These are phyloP conservation scores for Phialophora tarda DNA, from an alignment of 2,329 filamentous ascomycete genomes.

Conservation along the genomic window DNA sequence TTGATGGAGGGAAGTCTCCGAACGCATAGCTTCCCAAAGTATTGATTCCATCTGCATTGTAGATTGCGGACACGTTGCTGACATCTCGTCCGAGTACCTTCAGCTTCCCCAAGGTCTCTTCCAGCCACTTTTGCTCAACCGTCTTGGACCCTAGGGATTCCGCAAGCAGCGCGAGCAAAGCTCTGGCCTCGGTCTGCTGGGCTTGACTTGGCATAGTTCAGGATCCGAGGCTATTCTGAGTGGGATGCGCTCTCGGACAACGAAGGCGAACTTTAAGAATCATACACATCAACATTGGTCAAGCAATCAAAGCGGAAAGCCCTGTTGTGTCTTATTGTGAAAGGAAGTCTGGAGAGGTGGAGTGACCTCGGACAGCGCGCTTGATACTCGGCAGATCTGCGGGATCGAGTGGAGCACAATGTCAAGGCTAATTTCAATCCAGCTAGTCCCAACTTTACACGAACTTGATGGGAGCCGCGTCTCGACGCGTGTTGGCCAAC, in stretches of 20 bases:
- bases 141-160: conserved; percentile 66
- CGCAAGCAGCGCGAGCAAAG: conserved; percentile 66
- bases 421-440: background rate
- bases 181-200: conserved; percentile 71
- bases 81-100: conserved; percentile 80
- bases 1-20: conserved; percentile 64
- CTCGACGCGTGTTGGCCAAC: conserved; percentile 10
- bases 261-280: background rate
- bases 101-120: conserved; percentile 62
- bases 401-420: background rate
- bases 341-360: background rate
- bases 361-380: background rate
- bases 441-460: background rate
- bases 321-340: background rate
- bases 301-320: background rate
- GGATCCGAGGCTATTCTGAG: background rate
- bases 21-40: conserved; percentile 76
- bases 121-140: conserved; percentile 49
- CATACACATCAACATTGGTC: background rate
- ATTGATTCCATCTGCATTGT: conserved; percentile 76
- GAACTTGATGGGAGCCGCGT: conserved; percentile 7
- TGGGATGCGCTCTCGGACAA: background rate
- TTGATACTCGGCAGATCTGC: background rate
- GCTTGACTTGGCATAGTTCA: conserved; percentile 49
- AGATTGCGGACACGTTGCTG: conserved; percentile 77